Evolutionary conservation across 2,329 filamentous ascomycete species (phyloP), one percentile per base, ranked within the genome.

Genomic region (Penicillium sp.): DNA sequence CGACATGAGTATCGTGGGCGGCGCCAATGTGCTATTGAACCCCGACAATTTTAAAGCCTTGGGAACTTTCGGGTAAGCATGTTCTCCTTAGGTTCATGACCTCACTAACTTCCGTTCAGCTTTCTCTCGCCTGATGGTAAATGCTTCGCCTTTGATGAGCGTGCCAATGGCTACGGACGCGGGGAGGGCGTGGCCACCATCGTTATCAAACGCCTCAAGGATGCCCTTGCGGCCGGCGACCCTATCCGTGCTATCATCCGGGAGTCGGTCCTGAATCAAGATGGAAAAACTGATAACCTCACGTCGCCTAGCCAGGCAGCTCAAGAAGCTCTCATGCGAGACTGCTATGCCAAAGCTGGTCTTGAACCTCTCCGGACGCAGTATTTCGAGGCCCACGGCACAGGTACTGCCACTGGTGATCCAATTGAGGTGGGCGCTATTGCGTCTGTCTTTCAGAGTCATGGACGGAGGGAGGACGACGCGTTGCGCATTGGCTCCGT

Each of bases 91-190:
- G 23, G 23, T 25, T 25, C 23, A 6, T 25, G 23, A 25, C 23
- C 23, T 25, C 23, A 25, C 23, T 25, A 25, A 25, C 23, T 2
- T 25, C 23, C 23, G 23, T 25, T 25, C 23, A 25, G 23, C 6
- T 20, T 56, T 15, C 43, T 56, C 1, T 56, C 54, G 2, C 25
- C 44, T 2, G 44, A 48, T 15, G 43, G 49, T 11, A 47, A 37
- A n/a, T 56, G 15, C 53, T 51, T 54, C 78, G 8, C 78, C 0
- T 81, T 79, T 35, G 78, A 81, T 47, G 67, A 69, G 4, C 60
- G 68, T 7, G 81, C 80, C 0, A 78, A 82, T 65, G 81, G 81
- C 0, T 83, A 83, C 57, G 81, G 78, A 54, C 77, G 81, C 15
- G 79, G 73, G 0, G 81, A 83, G 51, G 81, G 74, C 3, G 71